phyloP scores from a whole-genome alignment of 2,329 filamentous ascomycete genomes.

The Aureobasidium sp. region DNA sequence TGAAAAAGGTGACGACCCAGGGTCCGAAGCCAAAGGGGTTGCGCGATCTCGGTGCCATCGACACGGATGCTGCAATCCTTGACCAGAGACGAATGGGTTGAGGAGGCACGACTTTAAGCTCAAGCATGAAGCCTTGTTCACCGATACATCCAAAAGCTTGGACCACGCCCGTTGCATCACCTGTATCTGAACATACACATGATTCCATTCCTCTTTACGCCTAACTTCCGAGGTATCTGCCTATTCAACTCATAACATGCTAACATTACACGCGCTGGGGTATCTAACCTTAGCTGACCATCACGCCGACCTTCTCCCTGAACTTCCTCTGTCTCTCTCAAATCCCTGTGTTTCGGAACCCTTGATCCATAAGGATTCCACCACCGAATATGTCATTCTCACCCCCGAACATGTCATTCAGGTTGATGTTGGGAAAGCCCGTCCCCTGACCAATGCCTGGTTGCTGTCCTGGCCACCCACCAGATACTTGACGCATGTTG shows the following conservation, averaged over 20 bases:
- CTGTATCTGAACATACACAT: neutral
- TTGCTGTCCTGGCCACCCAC: constrained; percentile 15
- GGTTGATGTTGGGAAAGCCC: constrained; percentile 26
- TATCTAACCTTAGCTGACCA: constrained; percentile 1
- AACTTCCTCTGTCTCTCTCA: neutral
- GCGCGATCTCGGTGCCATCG: constrained; percentile 17
- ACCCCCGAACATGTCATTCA: constrained; percentile 29
- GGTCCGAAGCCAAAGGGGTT: constrained; percentile 65
- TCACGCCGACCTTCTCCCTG: neutral
- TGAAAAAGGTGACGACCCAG: constrained; percentile 72
- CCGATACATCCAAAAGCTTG: neutral
- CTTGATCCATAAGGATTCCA: constrained; percentile 21
- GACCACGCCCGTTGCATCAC: neutral
- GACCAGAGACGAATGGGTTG: neutral
- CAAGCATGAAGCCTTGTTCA: neutral
- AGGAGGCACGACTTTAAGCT: neutral
- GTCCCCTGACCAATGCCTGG: constrained; percentile 15
- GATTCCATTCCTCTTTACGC: neutral
- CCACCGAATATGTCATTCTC: constrained; percentile 24
- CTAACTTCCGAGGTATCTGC: neutral
- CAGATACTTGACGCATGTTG: constrained; percentile 17
- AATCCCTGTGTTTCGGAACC: neutral
- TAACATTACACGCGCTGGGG: neutral
- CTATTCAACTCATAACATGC: neutral
- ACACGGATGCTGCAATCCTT: neutral